These are phyloP conservation scores for Mycena galericulata DNA, from an alignment of 768 basidiomycete genomes.

Conservation along the genomic window DNA sequence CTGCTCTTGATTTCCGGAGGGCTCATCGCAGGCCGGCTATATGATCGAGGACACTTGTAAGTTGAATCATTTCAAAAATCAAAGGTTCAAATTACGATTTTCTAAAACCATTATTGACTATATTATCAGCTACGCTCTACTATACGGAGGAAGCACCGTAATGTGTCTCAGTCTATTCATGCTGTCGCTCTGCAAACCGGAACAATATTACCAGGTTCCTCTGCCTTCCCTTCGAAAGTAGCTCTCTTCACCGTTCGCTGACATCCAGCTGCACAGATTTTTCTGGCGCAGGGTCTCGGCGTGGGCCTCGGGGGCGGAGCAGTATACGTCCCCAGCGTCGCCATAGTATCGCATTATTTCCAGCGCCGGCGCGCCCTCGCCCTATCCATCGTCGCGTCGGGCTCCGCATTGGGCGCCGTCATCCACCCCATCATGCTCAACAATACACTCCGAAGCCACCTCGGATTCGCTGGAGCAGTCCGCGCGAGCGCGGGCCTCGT, in stretches of 20 bases:
- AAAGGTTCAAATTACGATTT: background rate
- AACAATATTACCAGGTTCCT: constrained; percentile 56
- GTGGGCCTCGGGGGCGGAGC: background rate
- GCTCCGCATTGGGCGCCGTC: constrained; percentile 57
- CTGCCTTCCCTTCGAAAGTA: background rate
- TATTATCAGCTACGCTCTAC: constrained; percentile 44
- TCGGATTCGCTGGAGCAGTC: constrained; percentile 57
- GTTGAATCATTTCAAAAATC: constrained; percentile 25
- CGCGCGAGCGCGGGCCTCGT: constrained; percentile 55
- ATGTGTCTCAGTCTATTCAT: constrained; percentile 55
- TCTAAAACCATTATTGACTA: no score
- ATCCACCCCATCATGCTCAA: constrained; percentile 59
- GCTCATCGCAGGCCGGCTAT: constrained; percentile 54
- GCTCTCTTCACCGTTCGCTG: no score
- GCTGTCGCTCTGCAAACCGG: constrained; percentile 57
- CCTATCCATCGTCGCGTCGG: constrained; percentile 60
- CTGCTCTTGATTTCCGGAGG: constrained; percentile 58
- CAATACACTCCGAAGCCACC: constrained; percentile 40
- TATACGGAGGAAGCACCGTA: constrained; percentile 51
- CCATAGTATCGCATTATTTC: background rate
- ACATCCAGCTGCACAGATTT: background rate
- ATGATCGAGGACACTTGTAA: constrained; percentile 63
- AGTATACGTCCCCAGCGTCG: background rate
- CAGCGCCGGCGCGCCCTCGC: constrained; percentile 48
- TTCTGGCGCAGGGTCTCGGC: background rate